phyloP scores from a whole-genome alignment of 129 eudicot genomes.

The Ambrosia trifida region DNA sequence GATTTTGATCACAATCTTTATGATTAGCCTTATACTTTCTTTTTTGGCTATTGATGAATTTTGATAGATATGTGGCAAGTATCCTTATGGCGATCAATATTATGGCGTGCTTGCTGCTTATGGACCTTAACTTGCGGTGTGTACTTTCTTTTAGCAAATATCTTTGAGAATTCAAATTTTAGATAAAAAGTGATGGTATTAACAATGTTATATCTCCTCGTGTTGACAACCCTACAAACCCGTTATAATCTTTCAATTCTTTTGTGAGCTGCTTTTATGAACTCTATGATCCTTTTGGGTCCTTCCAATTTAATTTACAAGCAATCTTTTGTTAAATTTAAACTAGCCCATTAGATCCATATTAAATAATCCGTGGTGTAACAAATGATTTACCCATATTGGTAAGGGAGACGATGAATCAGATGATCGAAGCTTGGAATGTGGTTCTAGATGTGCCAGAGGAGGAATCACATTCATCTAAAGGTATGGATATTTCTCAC shows the following conservation, averaged over 20 bases:
- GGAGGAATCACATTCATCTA: constrained; percentile 47
- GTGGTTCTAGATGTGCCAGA: constrained; percentile 60
- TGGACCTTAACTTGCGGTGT: constrained; percentile 61
- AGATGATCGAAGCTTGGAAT: constrained; percentile 80
- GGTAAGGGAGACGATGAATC: constrained; percentile 76
- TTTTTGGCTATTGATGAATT: constrained; percentile 15
- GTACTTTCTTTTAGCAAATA: constrained; percentile 30
- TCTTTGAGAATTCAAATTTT: background rate
- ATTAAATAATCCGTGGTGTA: too few species aligned
- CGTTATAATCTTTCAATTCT: too few species aligned
- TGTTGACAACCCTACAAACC: too few species aligned
- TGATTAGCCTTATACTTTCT: background rate
- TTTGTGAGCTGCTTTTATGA: too few species aligned
- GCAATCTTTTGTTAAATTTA: too few species aligned
- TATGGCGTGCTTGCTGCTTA: constrained; percentile 53
- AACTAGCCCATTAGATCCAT: too few species aligned
- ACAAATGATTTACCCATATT: too few species aligned
- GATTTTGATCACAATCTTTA: too few species aligned
- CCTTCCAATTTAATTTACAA: too few species aligned
- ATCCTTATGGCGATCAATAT: constrained; percentile 65
- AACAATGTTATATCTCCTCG: too few species aligned
- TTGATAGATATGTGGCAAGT: constrained; percentile 54
- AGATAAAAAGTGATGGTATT: background rate
- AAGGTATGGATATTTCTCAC: constrained; percentile 40
- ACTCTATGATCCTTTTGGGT: too few species aligned